These are phyloP conservation scores for Serendipita vermifera DNA, from an alignment of 768 basidiomycete genomes.

Conservation along the genomic window DNA sequence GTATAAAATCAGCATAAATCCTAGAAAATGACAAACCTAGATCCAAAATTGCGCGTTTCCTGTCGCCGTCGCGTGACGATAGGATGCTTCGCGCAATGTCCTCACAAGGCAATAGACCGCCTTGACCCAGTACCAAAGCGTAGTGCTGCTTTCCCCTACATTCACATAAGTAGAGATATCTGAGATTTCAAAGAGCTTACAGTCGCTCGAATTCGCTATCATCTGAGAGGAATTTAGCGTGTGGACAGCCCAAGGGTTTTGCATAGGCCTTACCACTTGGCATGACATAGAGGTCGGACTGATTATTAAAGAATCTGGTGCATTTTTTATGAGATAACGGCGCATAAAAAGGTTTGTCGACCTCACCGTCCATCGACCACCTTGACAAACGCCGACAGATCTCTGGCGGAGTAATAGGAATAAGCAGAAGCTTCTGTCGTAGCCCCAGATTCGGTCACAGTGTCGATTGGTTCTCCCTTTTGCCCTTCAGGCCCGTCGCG, in stretches of 20 bases:
- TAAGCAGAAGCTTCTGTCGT: not conserved
- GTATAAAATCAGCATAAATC: not conserved
- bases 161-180: not conserved
- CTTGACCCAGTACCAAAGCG: not conserved
- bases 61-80: not conserved
- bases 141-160: slow-evolving; percentile 3
- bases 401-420: slow-evolving; percentile 2
- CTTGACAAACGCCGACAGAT: not conserved
- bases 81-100: not conserved
- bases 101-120: not conserved
- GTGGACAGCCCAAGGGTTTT: not conserved
- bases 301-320: not conserved
- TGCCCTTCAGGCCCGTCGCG: too few relatives aligned
- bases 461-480: too few relatives aligned
- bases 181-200: not conserved
- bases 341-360: not conserved
- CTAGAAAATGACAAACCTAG: too few relatives aligned
- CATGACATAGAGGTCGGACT: not conserved
- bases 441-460: not conserved
- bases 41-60: not conserved
- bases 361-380: slow-evolving; percentile 2
- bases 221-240: too few relatives aligned
- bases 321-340: not conserved
- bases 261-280: not conserved
- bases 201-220: slow-evolving; percentile 3